Percentiles rank a stretch among this genome's conserved stretches.
Conservation (phyloP, 2,329 filamentous ascomycete genomes). For the Cladosporium halotolerans region DNA sequence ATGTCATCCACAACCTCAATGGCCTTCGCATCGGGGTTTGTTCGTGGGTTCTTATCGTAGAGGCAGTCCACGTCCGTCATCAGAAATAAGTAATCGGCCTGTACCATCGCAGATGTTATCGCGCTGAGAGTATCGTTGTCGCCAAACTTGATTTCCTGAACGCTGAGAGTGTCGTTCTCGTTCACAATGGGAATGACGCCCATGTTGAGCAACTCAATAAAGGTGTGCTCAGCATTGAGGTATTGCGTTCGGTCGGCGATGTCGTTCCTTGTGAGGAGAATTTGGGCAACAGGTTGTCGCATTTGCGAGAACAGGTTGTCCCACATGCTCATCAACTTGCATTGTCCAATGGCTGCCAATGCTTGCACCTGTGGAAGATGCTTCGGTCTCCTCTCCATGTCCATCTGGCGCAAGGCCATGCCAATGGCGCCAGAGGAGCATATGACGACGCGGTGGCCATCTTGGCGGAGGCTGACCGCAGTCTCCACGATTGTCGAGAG, state of each 20-base stretch:
- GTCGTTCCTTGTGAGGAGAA: constrained; percentile 88
- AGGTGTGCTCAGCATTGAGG: constrained; percentile 92
- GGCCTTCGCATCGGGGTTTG: constrained; percentile 74
- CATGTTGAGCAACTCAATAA: constrained; percentile 83
- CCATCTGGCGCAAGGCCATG: constrained; percentile 84
- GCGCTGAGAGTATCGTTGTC: constrained; percentile 97
- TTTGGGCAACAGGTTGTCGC: constrained; percentile 86
- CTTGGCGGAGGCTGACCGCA: constrained; percentile 74
- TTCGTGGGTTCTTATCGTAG: constrained; percentile 91
- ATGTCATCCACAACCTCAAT: constrained; percentile 95
- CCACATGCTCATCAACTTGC: constrained; percentile 90
- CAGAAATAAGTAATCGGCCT: constrained; percentile 91
- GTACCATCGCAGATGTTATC: constrained; percentile 94
- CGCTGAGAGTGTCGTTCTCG: constrained; percentile 94
- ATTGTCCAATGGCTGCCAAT: constrained; percentile 92
- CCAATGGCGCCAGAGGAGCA: constrained; percentile 97
- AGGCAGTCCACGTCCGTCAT: constrained; percentile 99
- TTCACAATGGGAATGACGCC: constrained; percentile 98
- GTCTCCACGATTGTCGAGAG: constrained; percentile 92
- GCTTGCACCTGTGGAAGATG: constrained; percentile 87
- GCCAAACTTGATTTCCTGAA: constrained; percentile 98
- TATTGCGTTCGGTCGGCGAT: constrained; percentile 96
- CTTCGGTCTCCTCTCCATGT: constrained; percentile 80
- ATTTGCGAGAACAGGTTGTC: constrained; percentile 85
- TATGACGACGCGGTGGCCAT: constrained; percentile 91